Base-by-base conservation (phyloP, 805 yeast genomes). In the Priceomyces fermenticarens region DNA sequence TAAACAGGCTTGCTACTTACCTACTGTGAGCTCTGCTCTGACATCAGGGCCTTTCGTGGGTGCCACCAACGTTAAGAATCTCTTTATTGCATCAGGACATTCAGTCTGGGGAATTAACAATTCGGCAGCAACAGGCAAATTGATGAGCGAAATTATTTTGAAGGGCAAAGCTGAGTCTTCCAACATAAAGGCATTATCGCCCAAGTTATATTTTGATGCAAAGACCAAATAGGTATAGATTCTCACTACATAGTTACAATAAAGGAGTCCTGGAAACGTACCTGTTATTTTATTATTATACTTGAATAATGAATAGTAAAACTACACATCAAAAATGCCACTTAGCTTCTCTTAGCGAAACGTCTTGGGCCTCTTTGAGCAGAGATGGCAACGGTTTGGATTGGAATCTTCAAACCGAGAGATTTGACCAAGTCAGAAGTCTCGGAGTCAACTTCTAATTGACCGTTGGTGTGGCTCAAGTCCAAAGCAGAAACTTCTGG, bases 401-500 rank as follows among this genome's bases (percentile, higher is more conserved):
- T 73, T 72, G 96, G 95, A 65, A 88, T 79, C 65, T 66, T 66
- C 83, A 86, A 84, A 69, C 98, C 98, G 68, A 91, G 81, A 60
- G 91, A 69, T 80, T 89, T 88, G 67, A 91, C 89, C 76, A 91
- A 81, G 69, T 86, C 93, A 69, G 88, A 88, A 66, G 98, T 91
- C 78, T 89, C 97, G 70, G 86, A 79, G 76, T 91, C 99, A 70
- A 91, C 95, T 78, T 88, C 90, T 74, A 93, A 87, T 70, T 86
- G 93, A 72, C 89, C 89, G 78, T 89, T 88, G 72, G 93, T 83
- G 85, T 87, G 88, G 60, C 95, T 83, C 70, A 93, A 85, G 80
- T 93, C 98, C 73, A 93, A 88, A 75, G 99, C 99, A 70, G 99
- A 95, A 70, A 90, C 95, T 75, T 90, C 98, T 78, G 99, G 99